A percentile compares a stretch with the other conserved stretches of the same genome.
phyloP scores from a whole-genome alignment of 768 basidiomycete species.

The Lactarius evosmus region DNA sequence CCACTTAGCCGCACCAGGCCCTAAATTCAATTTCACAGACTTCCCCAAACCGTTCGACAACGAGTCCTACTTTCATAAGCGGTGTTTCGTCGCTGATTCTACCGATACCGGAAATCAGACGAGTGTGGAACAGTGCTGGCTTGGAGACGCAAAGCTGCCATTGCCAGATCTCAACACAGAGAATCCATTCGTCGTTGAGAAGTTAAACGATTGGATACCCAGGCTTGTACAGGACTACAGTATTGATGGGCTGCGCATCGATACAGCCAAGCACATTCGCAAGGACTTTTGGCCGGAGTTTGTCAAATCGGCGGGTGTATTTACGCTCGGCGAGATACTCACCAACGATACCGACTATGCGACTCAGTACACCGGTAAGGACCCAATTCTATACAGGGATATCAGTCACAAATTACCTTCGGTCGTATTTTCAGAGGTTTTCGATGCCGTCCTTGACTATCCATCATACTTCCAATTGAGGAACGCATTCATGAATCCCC shows the following conservation, averaged over 20 bases:
- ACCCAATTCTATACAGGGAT: background rate
- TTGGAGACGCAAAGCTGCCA: conserved; percentile 52
- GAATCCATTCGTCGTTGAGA: conserved; percentile 41
- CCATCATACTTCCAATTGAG: conserved; percentile 46
- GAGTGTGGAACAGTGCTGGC: conserved; percentile 56
- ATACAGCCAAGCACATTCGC: conserved; percentile 56
- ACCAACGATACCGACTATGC: conserved; percentile 42
- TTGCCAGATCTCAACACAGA: conserved; percentile 59
- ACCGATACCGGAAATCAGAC: conserved; percentile 39
- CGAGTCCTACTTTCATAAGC: conserved; percentile 39
- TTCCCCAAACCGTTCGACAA: conserved; percentile 36
- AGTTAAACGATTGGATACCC: conserved; percentile 48
- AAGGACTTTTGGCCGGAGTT: conserved; percentile 56
- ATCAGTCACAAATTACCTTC: background rate
- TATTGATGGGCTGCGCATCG: conserved; percentile 56
- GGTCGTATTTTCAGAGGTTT: conserved; percentile 34
- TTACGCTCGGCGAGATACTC: conserved; percentile 55
- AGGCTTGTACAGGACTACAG: conserved; percentile 45
- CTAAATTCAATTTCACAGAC: conserved; percentile 27
- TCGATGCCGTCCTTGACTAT: conserved; percentile 49
- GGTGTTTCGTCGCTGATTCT: conserved; percentile 44
- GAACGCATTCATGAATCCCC: conserved; percentile 39
- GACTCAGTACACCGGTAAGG: conserved; percentile 42
- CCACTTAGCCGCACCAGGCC: conserved; percentile 48
- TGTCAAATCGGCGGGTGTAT: conserved; percentile 46